Percentiles rank a stretch among this genome's conserved stretches.
These are phyloP conservation scores for Sporobolomyces phaffii DNA, from an alignment of 768 basidiomycete genomes.

Conservation along the genomic window DNA sequence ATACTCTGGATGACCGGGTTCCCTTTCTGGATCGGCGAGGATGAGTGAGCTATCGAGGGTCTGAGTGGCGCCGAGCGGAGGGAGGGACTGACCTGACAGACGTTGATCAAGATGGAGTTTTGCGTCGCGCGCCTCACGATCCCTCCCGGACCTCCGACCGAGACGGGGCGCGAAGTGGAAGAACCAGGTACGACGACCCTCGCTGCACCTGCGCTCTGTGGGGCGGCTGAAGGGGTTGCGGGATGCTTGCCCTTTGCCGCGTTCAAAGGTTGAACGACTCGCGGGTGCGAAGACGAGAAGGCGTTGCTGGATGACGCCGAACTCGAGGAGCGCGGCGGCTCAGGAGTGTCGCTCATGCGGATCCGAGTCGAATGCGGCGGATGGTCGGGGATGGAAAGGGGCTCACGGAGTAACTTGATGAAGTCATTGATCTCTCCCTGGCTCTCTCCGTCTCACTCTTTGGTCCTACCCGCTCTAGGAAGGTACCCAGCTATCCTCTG, in stretches of 20 bases:
- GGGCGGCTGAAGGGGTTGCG: not conserved
- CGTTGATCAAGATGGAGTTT: conserved; percentile 34
- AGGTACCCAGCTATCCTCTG: too few species aligned
- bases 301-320: not conserved
- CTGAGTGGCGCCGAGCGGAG: not conserved
- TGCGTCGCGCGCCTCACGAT: conserved; percentile 9
- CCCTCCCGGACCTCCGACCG: conserved; percentile 11
- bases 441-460: not conserved
- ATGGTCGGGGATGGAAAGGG: not conserved
- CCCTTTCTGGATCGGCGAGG: conserved; percentile 45
- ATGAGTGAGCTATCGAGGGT: not conserved
- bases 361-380: not conserved
- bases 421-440: not conserved
- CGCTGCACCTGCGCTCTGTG: not conserved
- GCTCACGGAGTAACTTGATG: not conserved
- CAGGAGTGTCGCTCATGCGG: not conserved
- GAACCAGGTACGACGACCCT: conserved; percentile 1
- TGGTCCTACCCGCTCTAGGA: too few species aligned
- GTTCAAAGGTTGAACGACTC: not conserved
- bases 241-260: conserved; percentile 8
- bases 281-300: not conserved
- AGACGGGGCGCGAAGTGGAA: not conserved
- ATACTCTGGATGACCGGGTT: conserved; percentile 86
- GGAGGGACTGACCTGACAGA: conserved; percentile 23
- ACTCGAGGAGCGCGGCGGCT: too few species aligned